Evolutionary conservation across 192 early-diverging fungal species (phyloP), one percentile per base, ranked within the genome.

Genomic region (Coemansia sp.): DNA sequence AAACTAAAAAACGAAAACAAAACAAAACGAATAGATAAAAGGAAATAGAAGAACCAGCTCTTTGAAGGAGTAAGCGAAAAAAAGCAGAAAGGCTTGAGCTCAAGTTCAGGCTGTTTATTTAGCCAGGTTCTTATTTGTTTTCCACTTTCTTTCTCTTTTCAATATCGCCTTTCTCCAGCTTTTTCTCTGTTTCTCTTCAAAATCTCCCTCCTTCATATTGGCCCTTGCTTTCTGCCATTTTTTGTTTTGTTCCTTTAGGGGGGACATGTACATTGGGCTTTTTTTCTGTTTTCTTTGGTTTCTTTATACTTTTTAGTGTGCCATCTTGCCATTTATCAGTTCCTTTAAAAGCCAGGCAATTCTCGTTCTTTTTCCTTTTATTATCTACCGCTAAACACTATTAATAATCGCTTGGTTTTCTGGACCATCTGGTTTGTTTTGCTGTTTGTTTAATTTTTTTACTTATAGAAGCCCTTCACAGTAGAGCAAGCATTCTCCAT

Each of bases 361-460:
- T n/a, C n/a, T n/a, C n/a, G n/a, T n/a, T n/a, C n/a, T n/a, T n/a
- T 35, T 35, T 35, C 11, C 11, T 35, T 35, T 10, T 35, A 10
- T 35, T 35, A 5, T 35, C 7, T 10, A 10, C 8, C 39, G 16
- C 13, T 42, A 10, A 42, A 42, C 39, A 42, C 39, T 18, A 23
- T 19, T 51, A n/a, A n/a, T n/a, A n/a, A n/a, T 23, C 22, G 14
- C 19, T 47, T 47, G 3, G 30, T 42, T 42, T 18, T 13, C 22
- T 51, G 49, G 20, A 51, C 20, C 22, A 22, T 51, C 24, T 23
- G 5, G 20, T 11, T 51, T 51, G 5, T 19, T 51, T 51, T 51
- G 19, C 49, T 25, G 46, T 48, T 48, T 48, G 14, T 5, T 58
- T 56, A 16, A 42, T 58, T 19, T 61, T 29, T 51, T 51, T 23